phyloP scores from a whole-genome alignment of 2,329 filamentous ascomycete genomes.

The Neurospora crassa region DNA sequence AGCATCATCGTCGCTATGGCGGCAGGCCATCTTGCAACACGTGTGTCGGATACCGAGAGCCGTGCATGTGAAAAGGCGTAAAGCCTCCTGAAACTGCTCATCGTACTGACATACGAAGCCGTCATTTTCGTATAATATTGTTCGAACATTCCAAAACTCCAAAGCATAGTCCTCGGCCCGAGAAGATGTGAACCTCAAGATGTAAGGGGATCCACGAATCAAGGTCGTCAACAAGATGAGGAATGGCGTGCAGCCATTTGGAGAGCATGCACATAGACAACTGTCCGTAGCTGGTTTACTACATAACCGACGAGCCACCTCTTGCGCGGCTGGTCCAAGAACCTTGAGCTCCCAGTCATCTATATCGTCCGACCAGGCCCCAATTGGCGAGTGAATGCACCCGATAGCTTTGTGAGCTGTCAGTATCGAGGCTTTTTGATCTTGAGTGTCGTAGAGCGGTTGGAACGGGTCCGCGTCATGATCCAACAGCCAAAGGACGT shows the following conservation, averaged over 20 bases:
- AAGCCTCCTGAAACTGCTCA: not conserved
- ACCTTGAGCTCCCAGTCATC: not conserved
- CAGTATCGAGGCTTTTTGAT: not conserved
- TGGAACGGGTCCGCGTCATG: not conserved
- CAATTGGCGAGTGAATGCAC: not conserved
- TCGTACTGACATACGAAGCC: not conserved
- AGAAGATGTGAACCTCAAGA: accelerated
- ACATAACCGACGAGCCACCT: not conserved
- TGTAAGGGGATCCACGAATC: accelerated
- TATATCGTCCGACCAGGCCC: not conserved
- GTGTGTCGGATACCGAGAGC: not conserved
- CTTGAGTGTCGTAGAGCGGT: not conserved
- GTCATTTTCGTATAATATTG: not conserved
- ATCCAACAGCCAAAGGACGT: not conserved
- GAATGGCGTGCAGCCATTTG: not conserved
- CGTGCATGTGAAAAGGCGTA: not conserved
- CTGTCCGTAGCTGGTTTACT: not conserved
- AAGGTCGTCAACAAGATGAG: not conserved
- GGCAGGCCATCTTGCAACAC: not conserved
- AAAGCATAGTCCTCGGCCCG: not conserved
- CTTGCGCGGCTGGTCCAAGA: not conserved
- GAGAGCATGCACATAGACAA: not conserved
- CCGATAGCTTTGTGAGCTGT: not conserved
- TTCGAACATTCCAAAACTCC: accelerated
- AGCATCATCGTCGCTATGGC: not conserved